A percentile compares a stretch with the other conserved stretches of the same genome.
These are phyloP conservation scores for Mimosa bimucronata DNA, from an alignment of 306 rosid genomes.

Conservation along the genomic window DNA sequence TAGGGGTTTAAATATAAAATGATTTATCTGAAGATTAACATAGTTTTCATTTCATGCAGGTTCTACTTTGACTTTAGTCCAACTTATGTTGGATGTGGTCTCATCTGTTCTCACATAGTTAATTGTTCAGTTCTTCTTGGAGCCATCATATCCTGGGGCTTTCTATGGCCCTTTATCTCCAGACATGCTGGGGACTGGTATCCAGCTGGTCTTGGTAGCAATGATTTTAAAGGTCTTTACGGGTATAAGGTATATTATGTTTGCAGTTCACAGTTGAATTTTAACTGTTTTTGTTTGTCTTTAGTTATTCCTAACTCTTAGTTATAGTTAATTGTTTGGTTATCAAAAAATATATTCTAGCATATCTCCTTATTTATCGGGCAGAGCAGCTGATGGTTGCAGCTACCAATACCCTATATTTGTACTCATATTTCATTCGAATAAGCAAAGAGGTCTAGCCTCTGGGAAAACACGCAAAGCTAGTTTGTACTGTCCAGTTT, in stretches of 20 bases:
- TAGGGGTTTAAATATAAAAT: not conserved
- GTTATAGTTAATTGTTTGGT: not conserved
- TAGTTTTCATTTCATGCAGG: constrained; percentile 52
- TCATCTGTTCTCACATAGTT: constrained; percentile 92
- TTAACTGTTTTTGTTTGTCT: not conserved
- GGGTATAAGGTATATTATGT: constrained; percentile 81
- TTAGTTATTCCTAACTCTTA: not conserved
- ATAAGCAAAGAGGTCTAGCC: not conserved
- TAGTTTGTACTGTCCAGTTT: not conserved
- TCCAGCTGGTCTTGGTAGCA: constrained; percentile 80
- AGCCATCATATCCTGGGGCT: constrained; percentile 95
- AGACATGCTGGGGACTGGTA: constrained; percentile 91
- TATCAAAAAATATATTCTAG: not conserved
- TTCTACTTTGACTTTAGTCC: constrained; percentile 95
- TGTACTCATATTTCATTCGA: not conserved
- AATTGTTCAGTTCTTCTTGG: constrained; percentile 82
- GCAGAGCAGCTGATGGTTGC: not conserved
- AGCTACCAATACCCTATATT: not conserved
- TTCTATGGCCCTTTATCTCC: constrained; percentile 80
- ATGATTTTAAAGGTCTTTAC: constrained; percentile 93
- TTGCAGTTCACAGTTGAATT: constrained; percentile 20
- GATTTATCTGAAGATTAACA: constrained; percentile 29
- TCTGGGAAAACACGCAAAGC: not conserved
- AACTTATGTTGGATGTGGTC: constrained; percentile 98
- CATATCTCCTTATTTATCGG: not conserved